Percentiles rank a stretch among this genome's conserved stretches.
phyloP scores from a whole-genome alignment of 2,329 filamentous ascomycete genomes.

The Cercospora zeina region DNA sequence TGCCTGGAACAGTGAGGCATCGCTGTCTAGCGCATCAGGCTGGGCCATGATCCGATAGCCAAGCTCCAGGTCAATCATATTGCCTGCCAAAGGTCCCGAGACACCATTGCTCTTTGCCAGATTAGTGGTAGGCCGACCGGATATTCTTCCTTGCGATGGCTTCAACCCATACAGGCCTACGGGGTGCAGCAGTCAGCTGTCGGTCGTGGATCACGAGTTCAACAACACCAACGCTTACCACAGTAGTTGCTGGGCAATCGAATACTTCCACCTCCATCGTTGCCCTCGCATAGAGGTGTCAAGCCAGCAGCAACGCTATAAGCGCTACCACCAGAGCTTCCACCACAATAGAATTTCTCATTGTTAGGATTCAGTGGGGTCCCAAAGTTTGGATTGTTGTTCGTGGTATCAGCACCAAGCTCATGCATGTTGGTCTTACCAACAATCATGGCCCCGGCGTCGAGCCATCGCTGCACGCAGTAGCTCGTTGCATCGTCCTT shows the following conservation, averaged over 20 bases:
- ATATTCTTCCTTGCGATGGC: slow-evolving; percentile 69
- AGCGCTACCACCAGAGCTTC: slow-evolving; percentile 74
- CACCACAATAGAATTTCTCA: slow-evolving; percentile 72
- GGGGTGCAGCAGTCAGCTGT: neutral
- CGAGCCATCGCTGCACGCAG: slow-evolving; percentile 70
- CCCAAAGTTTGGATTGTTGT: slow-evolving; percentile 74
- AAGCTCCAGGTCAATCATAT: slow-evolving; percentile 73
- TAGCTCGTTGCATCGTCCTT: slow-evolving; percentile 60
- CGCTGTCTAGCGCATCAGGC: slow-evolving; percentile 64
- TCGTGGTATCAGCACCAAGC: slow-evolving; percentile 70
- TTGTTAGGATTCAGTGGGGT: slow-evolving; percentile 80
- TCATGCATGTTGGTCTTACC: slow-evolving; percentile 82
- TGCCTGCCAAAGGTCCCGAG: slow-evolving; percentile 73
- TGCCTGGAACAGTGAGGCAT: slow-evolving; percentile 64
- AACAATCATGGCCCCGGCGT: slow-evolving; percentile 72
- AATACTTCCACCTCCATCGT: slow-evolving; percentile 72
- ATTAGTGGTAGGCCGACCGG: slow-evolving; percentile 58
- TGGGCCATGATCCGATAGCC: slow-evolving; percentile 79
- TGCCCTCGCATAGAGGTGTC: slow-evolving; percentile 72
- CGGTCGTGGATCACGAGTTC: neutral
- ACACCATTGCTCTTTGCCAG: slow-evolving; percentile 65
- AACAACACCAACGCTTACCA: slow-evolving; percentile 40
- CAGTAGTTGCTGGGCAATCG: slow-evolving; percentile 75
- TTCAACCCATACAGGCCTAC: slow-evolving; percentile 74
- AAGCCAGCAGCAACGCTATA: slow-evolving; percentile 70